phyloP scores from a whole-genome alignment of 352 stramenopile genomes.

The Bremia lactucae region DNA sequence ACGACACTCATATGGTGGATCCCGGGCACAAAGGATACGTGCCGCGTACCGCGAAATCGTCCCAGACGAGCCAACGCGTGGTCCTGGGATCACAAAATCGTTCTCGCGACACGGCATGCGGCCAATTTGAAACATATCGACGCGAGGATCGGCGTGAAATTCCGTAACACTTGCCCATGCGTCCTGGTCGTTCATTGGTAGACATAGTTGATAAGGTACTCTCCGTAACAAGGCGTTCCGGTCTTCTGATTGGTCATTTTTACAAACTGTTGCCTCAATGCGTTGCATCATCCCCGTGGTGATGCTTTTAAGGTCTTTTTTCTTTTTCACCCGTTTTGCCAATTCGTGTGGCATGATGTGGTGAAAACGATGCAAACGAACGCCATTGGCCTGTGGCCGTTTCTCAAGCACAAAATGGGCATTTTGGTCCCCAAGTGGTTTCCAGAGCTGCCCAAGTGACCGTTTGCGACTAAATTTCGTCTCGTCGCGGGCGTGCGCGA shows the following conservation, averaged over 20 bases:
- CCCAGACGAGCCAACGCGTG: slow-evolving; percentile 54
- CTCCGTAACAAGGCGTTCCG: not conserved
- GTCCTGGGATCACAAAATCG: slow-evolving; percentile 68
- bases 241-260: slow-evolving; percentile 9
- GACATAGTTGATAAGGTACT: slow-evolving; percentile 56
- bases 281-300: slow-evolving; percentile 48
- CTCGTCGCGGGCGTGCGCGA: slow-evolving; percentile 13
- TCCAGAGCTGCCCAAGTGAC: slow-evolving; percentile 49
- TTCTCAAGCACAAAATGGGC: slow-evolving; percentile 46
- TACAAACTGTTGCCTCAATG: slow-evolving; percentile 21
- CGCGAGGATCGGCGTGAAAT: slow-evolving; percentile 31
- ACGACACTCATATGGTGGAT: slow-evolving; percentile 52
- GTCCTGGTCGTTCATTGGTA: slow-evolving; percentile 62
- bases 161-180: slow-evolving; percentile 47
- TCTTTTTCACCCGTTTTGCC: slow-evolving; percentile 1
- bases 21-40: slow-evolving; percentile 46
- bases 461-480: slow-evolving; percentile 21
- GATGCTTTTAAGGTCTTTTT: slow-evolving; percentile 33
- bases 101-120: slow-evolving; percentile 67
- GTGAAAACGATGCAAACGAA: slow-evolving; percentile 44
- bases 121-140: slow-evolving; percentile 77
- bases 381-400: slow-evolving; percentile 39
- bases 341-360: slow-evolving; percentile 25
- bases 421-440: slow-evolving; percentile 66
- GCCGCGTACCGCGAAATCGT: slow-evolving; percentile 69